Base-by-base conservation (phyloP, 2,329 filamentous ascomycete species). In the Neonectria punicea region DNA sequence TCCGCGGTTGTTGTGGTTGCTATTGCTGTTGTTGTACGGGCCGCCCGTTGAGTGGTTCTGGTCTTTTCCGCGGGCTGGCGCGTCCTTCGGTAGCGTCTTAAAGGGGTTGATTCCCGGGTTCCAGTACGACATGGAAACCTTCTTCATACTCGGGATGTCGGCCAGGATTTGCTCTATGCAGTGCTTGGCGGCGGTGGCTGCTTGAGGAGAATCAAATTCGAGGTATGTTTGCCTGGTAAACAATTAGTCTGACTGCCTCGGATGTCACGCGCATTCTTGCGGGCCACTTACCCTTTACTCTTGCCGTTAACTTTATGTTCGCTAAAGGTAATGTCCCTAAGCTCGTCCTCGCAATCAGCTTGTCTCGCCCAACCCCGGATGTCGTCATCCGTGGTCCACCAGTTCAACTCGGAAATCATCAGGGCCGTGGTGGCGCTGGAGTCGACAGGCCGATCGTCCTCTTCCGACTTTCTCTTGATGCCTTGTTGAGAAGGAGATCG, bases 231-330 rank as follows among this genome's bases (percentile, higher is more conserved):
- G 88, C 9, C 89, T 90, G 67, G 50, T 46, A 5, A 18, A 60
- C 28, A 58, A 67, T 73, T 53, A 72, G 65, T 36, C 22, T 30
- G 34, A 32, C n/a, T 51, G 5, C 18, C 14, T 11, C 10, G 22
- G 5, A 46, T 36, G 13, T 16, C 16, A 34, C 22, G 7, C 30
- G 46, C 22, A 11, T 53, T 20, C 10, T 3, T 14, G 16, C 30
- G 4, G 10, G 49, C 10, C 20, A 80, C 89, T 69, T 85, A 97
- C 94, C 96, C 95, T 83, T 98, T 98, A 81, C 93, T 97, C 83
- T 99, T 99, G 72, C 96, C 96, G 72, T 99, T 99, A 53, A 98
- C 94, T 78, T 99, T 99, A 81, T 98, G 96, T 79, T 99, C 96
- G 74, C 93, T 98, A 79, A 98, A 99, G 0, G 94, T 97, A 56